Conservation (phyloP, 495 filamentous ascomycete genomes). For the Friedmanniomyces endolithicus region DNA sequence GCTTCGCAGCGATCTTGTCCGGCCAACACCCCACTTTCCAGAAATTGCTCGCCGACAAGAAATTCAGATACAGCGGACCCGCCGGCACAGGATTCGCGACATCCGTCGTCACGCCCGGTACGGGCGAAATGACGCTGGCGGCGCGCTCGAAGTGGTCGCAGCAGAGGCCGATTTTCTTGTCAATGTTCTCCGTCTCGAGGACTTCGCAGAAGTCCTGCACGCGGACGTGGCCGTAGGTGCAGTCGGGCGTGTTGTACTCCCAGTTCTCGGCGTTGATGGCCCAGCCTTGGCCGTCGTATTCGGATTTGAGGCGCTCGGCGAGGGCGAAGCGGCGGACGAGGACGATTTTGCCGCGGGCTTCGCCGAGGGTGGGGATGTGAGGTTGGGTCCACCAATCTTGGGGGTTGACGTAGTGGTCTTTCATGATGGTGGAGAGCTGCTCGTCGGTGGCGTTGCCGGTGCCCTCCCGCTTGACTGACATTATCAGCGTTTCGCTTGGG, state of each 20-base stretch:
- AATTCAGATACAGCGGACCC: slow-evolving; percentile 75
- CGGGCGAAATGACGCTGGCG: slow-evolving; percentile 33
- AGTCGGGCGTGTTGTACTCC: slow-evolving; percentile 80
- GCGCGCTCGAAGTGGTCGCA: slow-evolving; percentile 65
- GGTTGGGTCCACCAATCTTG: slow-evolving; percentile 68
- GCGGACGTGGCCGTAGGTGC: slow-evolving; percentile 58
- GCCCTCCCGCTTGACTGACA: slow-evolving; percentile 87
- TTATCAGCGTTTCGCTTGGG: slow-evolving; percentile 69
- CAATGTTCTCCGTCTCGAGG: slow-evolving; percentile 57
- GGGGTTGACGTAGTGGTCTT: slow-evolving; percentile 54
- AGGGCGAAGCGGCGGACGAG: slow-evolving; percentile 72
- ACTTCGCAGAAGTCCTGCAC: slow-evolving; percentile 97
- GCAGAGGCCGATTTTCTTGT: slow-evolving; percentile 64
- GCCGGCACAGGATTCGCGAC: slow-evolving; percentile 25
- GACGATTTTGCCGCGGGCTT: slow-evolving; percentile 70
- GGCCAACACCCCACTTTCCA: slow-evolving; percentile 88
- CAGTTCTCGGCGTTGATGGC: slow-evolving; percentile 73
- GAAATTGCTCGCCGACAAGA: slow-evolving; percentile 82
- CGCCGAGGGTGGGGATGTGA: slow-evolving; percentile 67
- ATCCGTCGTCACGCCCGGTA: slow-evolving; percentile 35
- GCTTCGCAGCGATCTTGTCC: slow-evolving; percentile 52
- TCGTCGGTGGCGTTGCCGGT: slow-evolving; percentile 67
- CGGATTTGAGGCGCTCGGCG: slow-evolving; percentile 44
- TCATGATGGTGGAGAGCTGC: slow-evolving; percentile 58
- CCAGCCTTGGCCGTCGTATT: slow-evolving; percentile 54